Base-by-base conservation (phyloP, 305 asterid genomes). In the Coffea humblotiana region DNA sequence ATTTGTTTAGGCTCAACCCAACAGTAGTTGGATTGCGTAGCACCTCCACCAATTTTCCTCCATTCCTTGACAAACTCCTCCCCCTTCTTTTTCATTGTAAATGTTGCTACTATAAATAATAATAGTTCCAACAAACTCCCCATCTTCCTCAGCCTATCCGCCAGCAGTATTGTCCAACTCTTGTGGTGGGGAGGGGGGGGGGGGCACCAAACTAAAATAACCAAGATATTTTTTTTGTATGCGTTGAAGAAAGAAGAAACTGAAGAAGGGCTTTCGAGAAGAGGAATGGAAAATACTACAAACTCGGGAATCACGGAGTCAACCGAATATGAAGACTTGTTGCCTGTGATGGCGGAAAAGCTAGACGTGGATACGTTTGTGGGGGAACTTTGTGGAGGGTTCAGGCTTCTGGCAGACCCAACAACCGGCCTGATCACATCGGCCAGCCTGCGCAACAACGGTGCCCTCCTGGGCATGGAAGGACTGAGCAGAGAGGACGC, bases 271-370 rank as follows among this genome's bases (percentile, higher is more conserved):
- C 1, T 40, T 5, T 40, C 43, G 43, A 35, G 23, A 23, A 35
- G n/a, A 23, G 47, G n/a, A 74, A 73, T 78, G 79, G 84, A 76
- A 37, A 71, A 56, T 25, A 65, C 0, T 3, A 40, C 4, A 0
- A 5, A 83, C n/a, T 71, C 71, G 2, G 23, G 29, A 65, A 72
- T 45, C 54, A 21, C 29, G n/a, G 72, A 40, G 56, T n/a, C 79
- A 23, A 72, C 52, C 25, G 89, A 90, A 40, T 93, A 90, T 52
- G 71, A 91, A 79, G 97, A 93, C 86, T 79, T 93, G 85, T 66
- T 93, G 72, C 88, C 91, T 0, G 95, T 93, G 75, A 93, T 93
- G 97, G 95, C 85, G 16, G 95, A 93, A 21, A 91, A 92, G 88
- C 82, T 93, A 11, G 95, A 91, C 45, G 92, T 86, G 37, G 88